Conservation (phyloP, 768 basidiomycete genomes). For the Pleurotus ostreatus region DNA sequence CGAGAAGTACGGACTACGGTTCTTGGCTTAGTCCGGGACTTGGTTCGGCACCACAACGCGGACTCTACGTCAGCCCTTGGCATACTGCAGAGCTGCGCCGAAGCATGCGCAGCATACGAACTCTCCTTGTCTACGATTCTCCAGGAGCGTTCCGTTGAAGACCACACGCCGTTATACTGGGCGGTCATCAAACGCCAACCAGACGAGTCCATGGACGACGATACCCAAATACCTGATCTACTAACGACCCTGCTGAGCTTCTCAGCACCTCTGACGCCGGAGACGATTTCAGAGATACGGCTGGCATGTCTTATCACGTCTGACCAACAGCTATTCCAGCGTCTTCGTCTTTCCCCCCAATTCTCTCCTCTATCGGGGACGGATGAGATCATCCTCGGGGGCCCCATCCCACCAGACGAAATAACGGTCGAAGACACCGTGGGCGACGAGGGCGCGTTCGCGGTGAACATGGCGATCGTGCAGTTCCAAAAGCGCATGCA, state of each 20-base stretch:
- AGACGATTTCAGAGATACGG: slow-evolving; percentile 56
- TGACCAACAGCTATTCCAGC: slow-evolving; percentile 59
- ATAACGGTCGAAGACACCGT: slow-evolving; percentile 50
- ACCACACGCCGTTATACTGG: slow-evolving; percentile 70
- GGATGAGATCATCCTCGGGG: slow-evolving; percentile 50
- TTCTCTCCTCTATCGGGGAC: slow-evolving; percentile 49
- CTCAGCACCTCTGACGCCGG: slow-evolving; percentile 38
- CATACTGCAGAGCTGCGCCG: slow-evolving; percentile 60
- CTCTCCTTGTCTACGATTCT: slow-evolving; percentile 51
- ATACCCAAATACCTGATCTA: slow-evolving; percentile 34
- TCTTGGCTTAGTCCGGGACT: slow-evolving; percentile 50
- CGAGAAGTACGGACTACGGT: slow-evolving; percentile 53
- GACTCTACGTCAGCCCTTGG: slow-evolving; percentile 26
- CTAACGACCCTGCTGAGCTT: slow-evolving; percentile 47
- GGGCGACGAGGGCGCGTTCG: slow-evolving; percentile 50
- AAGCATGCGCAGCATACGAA: slow-evolving; percentile 48
- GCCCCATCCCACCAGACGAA: slow-evolving; percentile 42
- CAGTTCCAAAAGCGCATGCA: slow-evolving; percentile 74
- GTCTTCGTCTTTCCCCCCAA: slow-evolving; percentile 47
- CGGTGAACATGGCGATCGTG: slow-evolving; percentile 44
- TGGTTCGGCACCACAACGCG: slow-evolving; percentile 37
- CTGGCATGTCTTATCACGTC: slow-evolving; percentile 62
- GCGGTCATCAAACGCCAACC: slow-evolving; percentile 57
- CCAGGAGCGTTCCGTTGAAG: slow-evolving; percentile 61
- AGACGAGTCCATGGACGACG: slow-evolving; percentile 25